Evolutionary conservation across 306 rosid genomes (phyloP).

Genomic region (Benincasa hispida): DNA sequence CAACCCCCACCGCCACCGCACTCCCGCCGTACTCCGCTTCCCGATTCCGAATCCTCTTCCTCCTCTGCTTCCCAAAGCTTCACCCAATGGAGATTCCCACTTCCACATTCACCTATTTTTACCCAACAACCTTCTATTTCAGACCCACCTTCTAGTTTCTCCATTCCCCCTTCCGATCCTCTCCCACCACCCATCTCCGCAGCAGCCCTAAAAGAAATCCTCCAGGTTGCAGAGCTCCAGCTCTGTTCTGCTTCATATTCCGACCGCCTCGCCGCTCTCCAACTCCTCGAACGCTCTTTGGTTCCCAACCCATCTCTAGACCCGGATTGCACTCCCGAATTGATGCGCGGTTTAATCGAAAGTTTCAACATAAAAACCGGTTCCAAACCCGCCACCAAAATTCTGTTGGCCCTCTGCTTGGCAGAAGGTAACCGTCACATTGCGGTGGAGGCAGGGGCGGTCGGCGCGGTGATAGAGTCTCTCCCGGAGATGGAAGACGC

Average conservation of each 20-base stretch:
- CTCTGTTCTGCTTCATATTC: conserved; percentile 35
- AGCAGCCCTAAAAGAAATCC: conserved; percentile 48
- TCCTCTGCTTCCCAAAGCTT: conserved; percentile 87
- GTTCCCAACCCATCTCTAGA: conserved; percentile 67
- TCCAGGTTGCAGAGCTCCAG: conserved; percentile 64
- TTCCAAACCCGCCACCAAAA: conserved; percentile 48
- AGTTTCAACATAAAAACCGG: conserved; percentile 23
- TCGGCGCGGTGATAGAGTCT: conserved; percentile 49
- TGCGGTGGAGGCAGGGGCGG: conserved; percentile 78
- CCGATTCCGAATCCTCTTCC: conserved; percentile 48
- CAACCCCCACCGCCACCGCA: conserved; percentile 12
- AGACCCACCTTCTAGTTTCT: conserved; percentile 2
- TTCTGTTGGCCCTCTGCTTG: conserved; percentile 69
- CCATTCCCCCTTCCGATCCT: conserved; percentile 5
- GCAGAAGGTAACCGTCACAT: conserved; percentile 61
- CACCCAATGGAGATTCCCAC: conserved; percentile 85
- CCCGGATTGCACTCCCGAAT: conserved; percentile 58
- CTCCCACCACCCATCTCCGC: conserved; percentile 20
- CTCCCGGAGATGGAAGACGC: conserved; percentile 54
- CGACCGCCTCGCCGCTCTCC: conserved; percentile 46
- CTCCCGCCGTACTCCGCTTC: conserved; percentile 9
- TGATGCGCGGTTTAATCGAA: conserved; percentile 44
- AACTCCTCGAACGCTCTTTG: conserved; percentile 66
- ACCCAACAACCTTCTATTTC: conserved; percentile 4
- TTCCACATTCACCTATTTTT: conserved; percentile 28